phyloP scores from a whole-genome alignment of 2,329 filamentous ascomycete genomes.

The Alternaria rosae region DNA sequence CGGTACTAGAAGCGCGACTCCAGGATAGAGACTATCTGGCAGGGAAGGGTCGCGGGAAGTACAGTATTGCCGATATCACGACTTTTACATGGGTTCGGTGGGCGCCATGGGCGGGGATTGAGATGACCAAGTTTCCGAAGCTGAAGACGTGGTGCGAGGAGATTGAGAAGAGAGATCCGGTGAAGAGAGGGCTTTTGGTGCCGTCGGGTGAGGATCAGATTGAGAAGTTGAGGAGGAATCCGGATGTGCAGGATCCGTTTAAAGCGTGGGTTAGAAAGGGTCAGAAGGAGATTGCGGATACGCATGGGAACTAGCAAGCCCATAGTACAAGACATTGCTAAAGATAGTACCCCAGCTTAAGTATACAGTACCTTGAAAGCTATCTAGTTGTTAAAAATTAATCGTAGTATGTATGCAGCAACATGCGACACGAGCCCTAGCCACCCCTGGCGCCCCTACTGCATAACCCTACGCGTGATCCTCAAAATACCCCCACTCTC shows the following conservation, averaged over 20 bases:
- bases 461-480: neutral
- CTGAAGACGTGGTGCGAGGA: slow-evolving; percentile 61
- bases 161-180: slow-evolving; percentile 28
- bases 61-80: slow-evolving; percentile 71
- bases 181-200: slow-evolving; percentile 65
- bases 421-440: neutral
- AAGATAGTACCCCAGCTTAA: neutral
- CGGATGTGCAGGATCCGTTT: slow-evolving; percentile 32
- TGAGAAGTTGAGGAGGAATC: slow-evolving; percentile 31
- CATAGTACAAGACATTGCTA: neutral
- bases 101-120: slow-evolving; percentile 66
- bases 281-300: slow-evolving; percentile 26
- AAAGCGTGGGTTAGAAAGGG: slow-evolving; percentile 34
- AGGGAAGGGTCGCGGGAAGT: slow-evolving; percentile 67
- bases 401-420: neutral
- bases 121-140: slow-evolving; percentile 71
- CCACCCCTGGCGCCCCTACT: neutral
- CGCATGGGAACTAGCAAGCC: slow-evolving; percentile 17
- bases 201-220: slow-evolving; percentile 35
- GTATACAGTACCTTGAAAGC: neutral
- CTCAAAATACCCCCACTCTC: neutral
- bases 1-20: slow-evolving; percentile 75
- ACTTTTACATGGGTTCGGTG: slow-evolving; percentile 77
- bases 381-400: neutral
- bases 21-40: slow-evolving; percentile 59